A percentile compares a stretch with the other conserved stretches of the same genome.
phyloP scores from a whole-genome alignment of 768 basidiomycete species.

The Podaxis mareebaensis region DNA sequence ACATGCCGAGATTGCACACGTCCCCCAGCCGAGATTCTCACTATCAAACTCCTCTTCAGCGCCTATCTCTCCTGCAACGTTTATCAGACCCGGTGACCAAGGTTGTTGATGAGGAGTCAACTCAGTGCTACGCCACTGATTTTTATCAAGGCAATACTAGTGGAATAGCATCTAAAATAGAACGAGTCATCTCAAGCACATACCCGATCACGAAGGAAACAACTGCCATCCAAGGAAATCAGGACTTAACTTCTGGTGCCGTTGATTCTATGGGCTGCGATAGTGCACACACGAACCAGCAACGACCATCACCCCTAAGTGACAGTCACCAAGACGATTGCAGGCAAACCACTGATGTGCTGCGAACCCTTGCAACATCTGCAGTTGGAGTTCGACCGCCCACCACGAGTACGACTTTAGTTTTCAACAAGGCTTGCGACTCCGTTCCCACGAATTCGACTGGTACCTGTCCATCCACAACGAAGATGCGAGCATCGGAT shows the following conservation, averaged over 20 bases:
- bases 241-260: not conserved
- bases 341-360: not conserved
- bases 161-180: not conserved
- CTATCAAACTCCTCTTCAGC: not conserved
- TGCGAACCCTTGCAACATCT: not conserved
- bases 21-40: not conserved
- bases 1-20: not conserved
- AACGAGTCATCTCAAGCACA: not conserved
- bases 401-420: not conserved
- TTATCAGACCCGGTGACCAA: constrained; percentile 7
- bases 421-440: not conserved
- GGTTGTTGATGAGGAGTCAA: not conserved
- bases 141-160: not conserved
- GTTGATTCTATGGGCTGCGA: not conserved
- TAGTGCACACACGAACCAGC: not conserved
- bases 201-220: not conserved
- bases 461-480: not conserved
- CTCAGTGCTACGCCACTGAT: not conserved
- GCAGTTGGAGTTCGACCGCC: not conserved
- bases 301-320: constrained; percentile 11
- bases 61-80: constrained; percentile 2
- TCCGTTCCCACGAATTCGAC: not conserved
- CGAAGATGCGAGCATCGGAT: not conserved
- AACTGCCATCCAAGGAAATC: not conserved
- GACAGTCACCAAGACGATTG: constrained; percentile 12